Evolutionary conservation across 805 yeast species (phyloP).

Genomic region (Yamadazyma nakazawae): DNA sequence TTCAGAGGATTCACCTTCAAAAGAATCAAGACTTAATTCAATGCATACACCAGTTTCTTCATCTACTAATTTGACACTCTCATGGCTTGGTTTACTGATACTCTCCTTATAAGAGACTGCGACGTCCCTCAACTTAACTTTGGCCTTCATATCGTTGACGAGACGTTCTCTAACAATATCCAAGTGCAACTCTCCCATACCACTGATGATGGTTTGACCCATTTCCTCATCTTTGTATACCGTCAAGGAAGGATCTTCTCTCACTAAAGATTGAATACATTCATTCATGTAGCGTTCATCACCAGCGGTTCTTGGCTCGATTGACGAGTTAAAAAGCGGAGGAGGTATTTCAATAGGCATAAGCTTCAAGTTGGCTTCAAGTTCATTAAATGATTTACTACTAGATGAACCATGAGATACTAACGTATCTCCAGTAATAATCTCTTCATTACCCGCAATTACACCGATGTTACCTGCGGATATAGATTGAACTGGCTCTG

Average conservation of each 20-base stretch:
- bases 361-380: conserved; percentile 46
- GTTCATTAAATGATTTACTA: conserved; percentile 38
- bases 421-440: conserved; percentile 89
- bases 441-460: conserved; percentile 64
- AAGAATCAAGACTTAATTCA: conserved; percentile 29
- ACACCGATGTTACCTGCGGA: conserved; percentile 89
- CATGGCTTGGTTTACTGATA: conserved; percentile 19
- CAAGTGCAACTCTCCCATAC: conserved; percentile 96
- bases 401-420: conserved; percentile 56
- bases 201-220: conserved; percentile 85
- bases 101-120: conserved; percentile 90
- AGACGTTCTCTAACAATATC: conserved; percentile 83
- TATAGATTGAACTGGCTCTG: conserved; percentile 64
- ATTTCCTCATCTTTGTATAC: conserved; percentile 75
- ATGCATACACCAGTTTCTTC: conserved; percentile 22
- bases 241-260: conserved; percentile 88
- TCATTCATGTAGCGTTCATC: conserved; percentile 72
- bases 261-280: conserved; percentile 60
- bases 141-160: conserved; percentile 77
- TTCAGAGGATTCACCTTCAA: conserved; percentile 36
- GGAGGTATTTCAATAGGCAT: conserved; percentile 86
- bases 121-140: conserved; percentile 75
- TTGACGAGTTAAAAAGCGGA: conserved; percentile 82
- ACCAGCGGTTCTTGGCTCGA: conserved; percentile 81
- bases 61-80: conserved; percentile 16